Evolutionary conservation across 208 protist genomes (phyloP).

Genomic region (Leishmania gerbilli): DNA sequence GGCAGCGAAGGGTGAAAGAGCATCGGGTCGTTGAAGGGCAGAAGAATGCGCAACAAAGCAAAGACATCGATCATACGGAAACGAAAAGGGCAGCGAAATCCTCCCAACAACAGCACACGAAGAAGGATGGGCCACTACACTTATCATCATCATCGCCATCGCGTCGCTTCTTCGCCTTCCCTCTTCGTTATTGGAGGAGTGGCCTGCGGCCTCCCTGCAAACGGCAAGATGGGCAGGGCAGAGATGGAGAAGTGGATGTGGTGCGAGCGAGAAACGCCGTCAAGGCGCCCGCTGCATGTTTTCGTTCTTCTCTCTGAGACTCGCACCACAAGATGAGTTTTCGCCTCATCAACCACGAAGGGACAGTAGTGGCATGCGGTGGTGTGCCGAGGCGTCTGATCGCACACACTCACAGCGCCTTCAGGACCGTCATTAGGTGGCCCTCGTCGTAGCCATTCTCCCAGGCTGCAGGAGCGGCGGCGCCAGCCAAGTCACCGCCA

Average conservation of each 20-base stretch:
- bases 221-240: not conserved
- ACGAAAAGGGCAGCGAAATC: not conserved
- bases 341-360: not conserved
- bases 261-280: not conserved
- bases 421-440: not conserved
- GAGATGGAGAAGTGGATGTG: not conserved
- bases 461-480: not conserved
- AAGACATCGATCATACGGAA: not conserved
- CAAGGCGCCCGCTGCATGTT: not conserved
- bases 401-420: not conserved
- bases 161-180: not conserved
- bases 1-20: not conserved
- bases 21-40: not conserved
- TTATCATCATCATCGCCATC: not conserved
- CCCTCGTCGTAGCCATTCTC: constrained; percentile 5
- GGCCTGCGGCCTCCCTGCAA: not conserved
- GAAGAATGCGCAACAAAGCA: not conserved
- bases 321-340: not conserved
- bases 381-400: not conserved
- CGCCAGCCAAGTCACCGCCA: not conserved
- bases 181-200: too few relatives aligned
- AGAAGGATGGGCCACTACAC: not conserved
- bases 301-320: not conserved
- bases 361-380: not conserved
- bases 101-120: not conserved